Evolutionary conservation across 345 rosid species (phyloP), one percentile per base, ranked within the genome.

Genomic region (Gynandropsis gynandra): DNA sequence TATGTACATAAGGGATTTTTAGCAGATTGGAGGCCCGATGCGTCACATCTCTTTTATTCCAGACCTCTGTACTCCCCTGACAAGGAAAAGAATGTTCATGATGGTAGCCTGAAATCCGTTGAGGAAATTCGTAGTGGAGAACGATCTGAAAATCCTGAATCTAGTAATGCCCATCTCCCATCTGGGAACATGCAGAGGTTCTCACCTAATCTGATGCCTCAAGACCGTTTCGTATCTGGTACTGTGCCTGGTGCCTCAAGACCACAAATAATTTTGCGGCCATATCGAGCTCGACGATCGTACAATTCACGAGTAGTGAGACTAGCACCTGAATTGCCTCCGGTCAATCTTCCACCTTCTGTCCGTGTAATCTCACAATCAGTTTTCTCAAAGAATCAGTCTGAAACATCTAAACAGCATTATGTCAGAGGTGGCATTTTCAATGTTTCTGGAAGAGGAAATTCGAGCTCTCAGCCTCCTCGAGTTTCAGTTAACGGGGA

Each of bases 311-410:
- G 66, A 35, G 59, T 92, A 50, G 98, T 92, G 66, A 92, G 83
- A 70, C 77, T 85, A 66, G 93, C 97, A 47, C 98, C 97, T 58
- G 96, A 81, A 58, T 67, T 92, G 61, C 97, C 98, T 40, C 88
- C 88, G 2, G 82, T 92, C 56, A 85, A 85, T 78, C 98, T 92
- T 72, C 98, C 95, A 35, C 80, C 83, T 15, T 74, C 94, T 29
- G 95, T 82, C 52, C 86, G 88, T 68, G 78, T 92, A 43, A 75
- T 92, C 67, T 71, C 98, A 1, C 80, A 75, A 67, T 65, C 90
- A 59, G 80, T 71, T 66, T 75, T 82, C 51, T 63, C 65, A 48
- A 75, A 57, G 66, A 58, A 66, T 57, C 77, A 68, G 36, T 38
- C 65, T 62, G 77, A 70, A 50, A 56, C 62, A 31, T 66, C 74